A percentile compares a stretch with the other conserved stretches of the same genome.
phyloP scores from a whole-genome alignment of 306 rosid genomes.

The Dalbergia cochinchinensis region DNA sequence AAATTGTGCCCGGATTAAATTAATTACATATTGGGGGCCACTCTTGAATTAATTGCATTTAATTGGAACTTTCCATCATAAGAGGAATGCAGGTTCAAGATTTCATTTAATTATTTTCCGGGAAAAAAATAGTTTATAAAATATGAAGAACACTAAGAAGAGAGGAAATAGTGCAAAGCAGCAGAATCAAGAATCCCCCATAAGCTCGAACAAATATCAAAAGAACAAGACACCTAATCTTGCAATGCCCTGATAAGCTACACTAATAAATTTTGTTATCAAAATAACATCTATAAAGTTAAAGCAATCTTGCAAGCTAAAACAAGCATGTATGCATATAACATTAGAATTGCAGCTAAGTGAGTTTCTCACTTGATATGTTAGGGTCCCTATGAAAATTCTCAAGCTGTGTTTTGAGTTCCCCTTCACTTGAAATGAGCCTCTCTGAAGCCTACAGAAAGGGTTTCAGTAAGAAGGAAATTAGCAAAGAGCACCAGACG shows the following conservation, averaged over 20 bases:
- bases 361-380: constrained; percentile 73
- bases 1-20: constrained; percentile 14
- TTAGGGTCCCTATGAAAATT: constrained; percentile 72
- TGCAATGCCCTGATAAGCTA: background rate
- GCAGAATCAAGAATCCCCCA: constrained; percentile 24
- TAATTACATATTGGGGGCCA: no score
- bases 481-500: constrained; percentile 13
- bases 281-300: constrained; percentile 28
- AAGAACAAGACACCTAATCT: background rate
- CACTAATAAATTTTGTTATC: constrained; percentile 26
- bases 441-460: constrained; percentile 89
- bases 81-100: background rate
- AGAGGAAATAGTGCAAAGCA: constrained; percentile 19
- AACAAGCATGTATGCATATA: constrained; percentile 4
- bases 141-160: background rate
- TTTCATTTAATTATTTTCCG: constrained; percentile 4
- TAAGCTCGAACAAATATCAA: background rate
- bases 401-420: constrained; percentile 78
- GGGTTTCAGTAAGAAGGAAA: constrained; percentile 29
- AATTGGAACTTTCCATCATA: constrained; percentile 25
- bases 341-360: constrained; percentile 33
- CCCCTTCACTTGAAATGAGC: constrained; percentile 79
- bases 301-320: constrained; percentile 20
- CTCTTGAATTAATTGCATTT: background rate
- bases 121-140: background rate